Percentiles rank a stretch among this genome's conserved stretches.
phyloP scores from a whole-genome alignment of 1,284 basidiomycete genomes.

The Boletus albobrunnescens region DNA sequence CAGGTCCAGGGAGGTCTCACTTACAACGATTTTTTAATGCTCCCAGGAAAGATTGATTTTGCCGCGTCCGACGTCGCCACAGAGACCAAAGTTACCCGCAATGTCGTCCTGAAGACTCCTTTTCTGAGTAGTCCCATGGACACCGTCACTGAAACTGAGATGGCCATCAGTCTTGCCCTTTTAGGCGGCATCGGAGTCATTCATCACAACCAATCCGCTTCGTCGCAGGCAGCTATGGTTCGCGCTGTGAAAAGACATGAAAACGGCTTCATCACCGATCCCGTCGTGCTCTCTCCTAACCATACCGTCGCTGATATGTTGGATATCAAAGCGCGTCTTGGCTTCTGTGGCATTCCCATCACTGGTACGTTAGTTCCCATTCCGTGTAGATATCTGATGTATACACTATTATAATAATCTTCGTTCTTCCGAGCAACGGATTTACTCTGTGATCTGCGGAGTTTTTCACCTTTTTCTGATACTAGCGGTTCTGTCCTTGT shows the following conservation, averaged over 20 bases:
- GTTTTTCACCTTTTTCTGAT: slow-evolving; percentile 38
- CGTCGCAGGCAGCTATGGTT: slow-evolving; percentile 93
- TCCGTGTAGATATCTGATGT: slow-evolving; percentile 27
- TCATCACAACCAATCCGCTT: slow-evolving; percentile 92
- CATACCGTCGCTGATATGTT: slow-evolving; percentile 87
- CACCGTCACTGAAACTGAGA: slow-evolving; percentile 95
- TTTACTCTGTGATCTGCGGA: slow-evolving; percentile 68
- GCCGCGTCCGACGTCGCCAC: slow-evolving; percentile 77
- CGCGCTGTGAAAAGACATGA: slow-evolving; percentile 97
- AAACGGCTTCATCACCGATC: slow-evolving; percentile 98
- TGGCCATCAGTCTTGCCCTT: slow-evolving; percentile 95
- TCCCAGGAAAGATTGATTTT: slow-evolving; percentile 98
- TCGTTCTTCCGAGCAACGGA: slow-evolving; percentile 87
- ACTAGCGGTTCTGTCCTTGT: slow-evolving; percentile 8
- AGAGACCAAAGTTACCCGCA: slow-evolving; percentile 86
- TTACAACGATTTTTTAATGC: slow-evolving; percentile 91
- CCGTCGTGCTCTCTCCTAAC: slow-evolving; percentile 78
- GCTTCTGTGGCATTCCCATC: slow-evolving; percentile 97
- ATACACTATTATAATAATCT: slow-evolving; percentile 65
- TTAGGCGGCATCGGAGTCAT: slow-evolving; percentile 98
- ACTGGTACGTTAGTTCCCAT: slow-evolving; percentile 64
- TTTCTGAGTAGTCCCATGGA: slow-evolving; percentile 99
- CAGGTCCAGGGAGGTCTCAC: slow-evolving; percentile 88
- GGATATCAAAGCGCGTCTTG: slow-evolving; percentile 88
- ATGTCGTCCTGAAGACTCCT: slow-evolving; percentile 91